Evolutionary conservation across 2,329 filamentous ascomycete genomes (phyloP).

Genomic region (Grosmannia penicillata): DNA sequence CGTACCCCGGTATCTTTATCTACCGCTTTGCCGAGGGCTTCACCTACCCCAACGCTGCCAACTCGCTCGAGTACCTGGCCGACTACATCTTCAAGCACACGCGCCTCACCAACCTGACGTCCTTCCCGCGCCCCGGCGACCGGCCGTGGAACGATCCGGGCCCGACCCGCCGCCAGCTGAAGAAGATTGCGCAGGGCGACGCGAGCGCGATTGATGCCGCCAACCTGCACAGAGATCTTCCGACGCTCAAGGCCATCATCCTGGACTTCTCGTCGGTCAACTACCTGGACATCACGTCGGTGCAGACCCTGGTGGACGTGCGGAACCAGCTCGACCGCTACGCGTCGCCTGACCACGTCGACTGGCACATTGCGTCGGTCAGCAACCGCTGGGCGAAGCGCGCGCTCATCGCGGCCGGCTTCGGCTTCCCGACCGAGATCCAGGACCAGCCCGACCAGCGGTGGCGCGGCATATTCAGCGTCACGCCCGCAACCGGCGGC

Average conservation of each 20-base stretch:
- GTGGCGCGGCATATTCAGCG: conserved; percentile 93
- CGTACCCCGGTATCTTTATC: conserved; percentile 88
- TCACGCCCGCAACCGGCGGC: conserved; percentile 64
- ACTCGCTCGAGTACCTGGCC: conserved; percentile 69
- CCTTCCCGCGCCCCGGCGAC: conserved; percentile 54
- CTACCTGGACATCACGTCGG: conserved; percentile 39
- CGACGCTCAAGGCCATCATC: conserved; percentile 31
- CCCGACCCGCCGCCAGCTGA: conserved; percentile 34
- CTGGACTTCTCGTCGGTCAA: conserved; percentile 44
- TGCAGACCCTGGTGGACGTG: conserved; percentile 41
- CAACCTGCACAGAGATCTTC: conserved; percentile 13
- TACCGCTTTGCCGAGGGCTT: conserved; percentile 91
- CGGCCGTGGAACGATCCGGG: conserved; percentile 93
- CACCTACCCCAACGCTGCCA: conserved; percentile 88
- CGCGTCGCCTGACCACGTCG: conserved; percentile 29
- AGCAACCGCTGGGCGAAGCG: conserved; percentile 42
- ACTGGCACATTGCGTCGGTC: conserved; percentile 40
- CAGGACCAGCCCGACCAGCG: conserved; percentile 40
- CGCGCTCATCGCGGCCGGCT: conserved; percentile 39
- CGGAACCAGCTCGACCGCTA: conserved; percentile 38
- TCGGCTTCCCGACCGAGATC: conserved; percentile 44
- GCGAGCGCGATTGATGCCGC: conserved; percentile 6
- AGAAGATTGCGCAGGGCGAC: conserved; percentile 12
- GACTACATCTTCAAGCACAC: conserved; percentile 55
- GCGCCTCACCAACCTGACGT: conserved; percentile 56